phyloP scores from a whole-genome alignment of 225 moss, liverwort and hornwort species.

The Sphagnum contortum region DNA sequence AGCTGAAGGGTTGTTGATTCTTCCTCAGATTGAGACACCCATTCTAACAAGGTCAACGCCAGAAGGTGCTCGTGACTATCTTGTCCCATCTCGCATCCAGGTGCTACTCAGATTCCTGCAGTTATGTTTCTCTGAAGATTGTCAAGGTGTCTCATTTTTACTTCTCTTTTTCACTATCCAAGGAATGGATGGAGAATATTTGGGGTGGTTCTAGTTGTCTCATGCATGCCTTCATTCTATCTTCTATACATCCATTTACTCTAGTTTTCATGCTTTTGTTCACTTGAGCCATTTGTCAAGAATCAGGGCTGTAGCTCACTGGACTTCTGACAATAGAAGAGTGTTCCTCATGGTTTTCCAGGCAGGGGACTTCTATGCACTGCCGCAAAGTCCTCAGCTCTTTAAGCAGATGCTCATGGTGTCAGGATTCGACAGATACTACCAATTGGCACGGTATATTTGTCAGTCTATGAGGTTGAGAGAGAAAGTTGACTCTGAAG shows the following conservation, averaged over 20 bases:
- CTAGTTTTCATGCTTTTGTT: too few species aligned
- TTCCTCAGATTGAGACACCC: conserved; percentile 86
- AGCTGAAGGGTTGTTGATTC: too few species aligned
- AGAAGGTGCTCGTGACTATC: conserved; percentile 99
- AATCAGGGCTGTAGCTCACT: too few species aligned
- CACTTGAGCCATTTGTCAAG: too few species aligned
- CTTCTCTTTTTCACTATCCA: too few species aligned
- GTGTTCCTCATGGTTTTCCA: conserved; percentile 6
- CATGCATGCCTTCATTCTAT: too few species aligned
- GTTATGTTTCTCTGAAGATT: not conserved
- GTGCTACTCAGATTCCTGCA: conserved; percentile 13
- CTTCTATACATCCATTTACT: too few species aligned
- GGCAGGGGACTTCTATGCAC: conserved; percentile 94
- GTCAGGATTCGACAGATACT: conserved; percentile 98
- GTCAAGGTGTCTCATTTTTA: too few species aligned
- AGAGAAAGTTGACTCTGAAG: not conserved
- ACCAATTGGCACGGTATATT: conserved; percentile 81
- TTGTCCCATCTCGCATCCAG: conserved; percentile 94
- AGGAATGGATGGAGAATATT: too few species aligned
- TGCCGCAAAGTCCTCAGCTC: conserved; percentile 97
- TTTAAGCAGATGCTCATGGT: conserved; percentile 99
- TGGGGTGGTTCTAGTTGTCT: too few species aligned
- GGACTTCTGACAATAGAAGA: too few species aligned
- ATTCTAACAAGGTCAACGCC: conserved; percentile 92
- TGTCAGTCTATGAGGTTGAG: not conserved